phyloP scores from a whole-genome alignment of 306 rosid genomes.

The Prinsepia uniflora region DNA sequence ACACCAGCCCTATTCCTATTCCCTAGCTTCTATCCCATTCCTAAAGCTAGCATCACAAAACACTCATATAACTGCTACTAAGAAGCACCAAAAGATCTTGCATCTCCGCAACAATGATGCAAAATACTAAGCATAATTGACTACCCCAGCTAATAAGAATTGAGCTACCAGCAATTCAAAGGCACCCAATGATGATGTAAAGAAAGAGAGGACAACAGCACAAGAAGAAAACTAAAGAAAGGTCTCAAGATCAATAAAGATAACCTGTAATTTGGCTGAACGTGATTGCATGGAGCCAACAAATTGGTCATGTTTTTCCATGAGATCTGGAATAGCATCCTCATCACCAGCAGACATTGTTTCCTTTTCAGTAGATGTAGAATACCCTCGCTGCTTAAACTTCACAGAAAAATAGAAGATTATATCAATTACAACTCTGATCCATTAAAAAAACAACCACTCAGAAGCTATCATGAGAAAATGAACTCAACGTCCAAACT shows the following conservation, averaged over 20 bases:
- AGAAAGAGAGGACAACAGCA: slow-evolving; percentile 1
- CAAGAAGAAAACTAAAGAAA: neutral
- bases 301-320: slow-evolving; percentile 81
- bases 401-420: slow-evolving; percentile 19
- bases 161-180: neutral
- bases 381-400: slow-evolving; percentile 71
- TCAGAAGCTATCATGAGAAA: neutral
- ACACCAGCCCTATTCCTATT: neutral
- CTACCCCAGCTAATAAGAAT: slow-evolving; percentile 1
- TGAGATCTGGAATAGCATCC: slow-evolving; percentile 70
- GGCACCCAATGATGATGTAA: neutral
- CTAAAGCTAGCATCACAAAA: neutral
- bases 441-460: neutral
- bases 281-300: slow-evolving; percentile 88
- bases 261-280: slow-evolving; percentile 85
- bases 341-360: slow-evolving; percentile 75
- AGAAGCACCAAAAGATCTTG: neutral
- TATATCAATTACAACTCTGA: neutral
- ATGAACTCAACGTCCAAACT: neutral
- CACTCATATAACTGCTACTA: slow-evolving; percentile 1
- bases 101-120: neutral
- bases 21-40: neutral
- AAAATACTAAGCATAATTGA: neutral
- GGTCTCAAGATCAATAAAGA: slow-evolving; percentile 13
- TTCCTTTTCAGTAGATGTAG: slow-evolving; percentile 64